Evolutionary conservation across 371 early-diverging fungal genomes (phyloP).

Genomic region (Fennellomyces sp.): DNA sequence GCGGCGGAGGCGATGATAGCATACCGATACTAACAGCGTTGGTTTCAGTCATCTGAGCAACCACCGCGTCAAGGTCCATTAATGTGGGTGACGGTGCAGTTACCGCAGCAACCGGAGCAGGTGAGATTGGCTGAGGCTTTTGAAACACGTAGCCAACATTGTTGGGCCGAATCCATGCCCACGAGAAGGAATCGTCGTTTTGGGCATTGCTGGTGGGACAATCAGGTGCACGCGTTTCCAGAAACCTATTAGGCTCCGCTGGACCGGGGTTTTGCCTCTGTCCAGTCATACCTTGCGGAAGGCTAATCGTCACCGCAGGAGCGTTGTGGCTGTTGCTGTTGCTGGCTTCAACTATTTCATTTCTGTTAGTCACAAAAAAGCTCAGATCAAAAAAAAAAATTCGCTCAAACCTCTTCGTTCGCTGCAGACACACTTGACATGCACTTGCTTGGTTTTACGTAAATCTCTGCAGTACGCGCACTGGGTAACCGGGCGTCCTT

Average conservation of each 20-base stretch:
- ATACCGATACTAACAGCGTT: not conserved
- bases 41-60: constrained; percentile 7
- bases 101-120: not conserved
- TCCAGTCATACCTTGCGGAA: not conserved
- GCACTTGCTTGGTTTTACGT: constrained; percentile 30
- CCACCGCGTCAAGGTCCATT: constrained; percentile 2
- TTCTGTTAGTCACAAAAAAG: not conserved
- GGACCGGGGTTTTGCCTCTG: constrained; percentile 1
- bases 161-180: constrained; percentile 31
- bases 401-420: constrained; percentile 5
- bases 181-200: constrained; percentile 17
- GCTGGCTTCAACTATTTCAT: not conserved
- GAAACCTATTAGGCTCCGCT: constrained; percentile 5
- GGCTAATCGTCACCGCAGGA: constrained; percentile 1
- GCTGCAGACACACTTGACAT: constrained; percentile 30
- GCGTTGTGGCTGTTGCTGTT: not conserved
- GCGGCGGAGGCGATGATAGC: not conserved
- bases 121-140: not conserved
- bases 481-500: constrained; percentile 32
- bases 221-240: constrained; percentile 12
- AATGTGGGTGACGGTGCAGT: not conserved
- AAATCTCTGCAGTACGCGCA: constrained; percentile 30
- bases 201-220: constrained; percentile 2
- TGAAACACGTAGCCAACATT: constrained; percentile 26
- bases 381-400: not conserved